Conservation (phyloP, 768 basidiomycete species). For the Trametes punicea region DNA sequence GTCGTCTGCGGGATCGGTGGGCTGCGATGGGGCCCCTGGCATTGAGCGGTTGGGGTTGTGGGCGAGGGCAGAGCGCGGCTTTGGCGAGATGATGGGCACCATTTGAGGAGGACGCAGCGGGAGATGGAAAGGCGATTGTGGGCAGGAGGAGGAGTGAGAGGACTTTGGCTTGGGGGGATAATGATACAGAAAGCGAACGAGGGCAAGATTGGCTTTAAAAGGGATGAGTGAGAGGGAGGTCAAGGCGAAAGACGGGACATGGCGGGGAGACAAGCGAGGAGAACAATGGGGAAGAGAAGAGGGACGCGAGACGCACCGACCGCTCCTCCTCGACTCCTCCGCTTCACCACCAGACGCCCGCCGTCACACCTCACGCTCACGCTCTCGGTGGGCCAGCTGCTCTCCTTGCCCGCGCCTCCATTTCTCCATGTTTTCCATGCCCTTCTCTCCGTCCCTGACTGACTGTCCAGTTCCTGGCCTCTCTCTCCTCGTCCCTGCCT, state of each 20-base stretch:
- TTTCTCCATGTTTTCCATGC: neutral
- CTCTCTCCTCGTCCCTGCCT: neutral
- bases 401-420: neutral
- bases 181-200: constrained; percentile 35
- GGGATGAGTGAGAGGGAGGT: constrained; percentile 20
- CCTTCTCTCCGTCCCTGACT: neutral
- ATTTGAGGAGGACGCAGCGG: constrained; percentile 24
- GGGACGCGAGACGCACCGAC: constrained; percentile 9
- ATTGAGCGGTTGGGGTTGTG: neutral
- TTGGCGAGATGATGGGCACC: constrained; percentile 43
- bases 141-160: constrained; percentile 4
- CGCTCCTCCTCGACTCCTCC: neutral
- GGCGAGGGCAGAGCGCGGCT: constrained; percentile 32
- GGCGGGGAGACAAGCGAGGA: constrained; percentile 15
- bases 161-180: constrained; percentile 19
- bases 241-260: constrained; percentile 23
- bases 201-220: constrained; percentile 30
- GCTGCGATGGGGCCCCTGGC: constrained; percentile 22
- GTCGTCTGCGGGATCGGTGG: constrained; percentile 27
- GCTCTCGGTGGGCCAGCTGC: too few species aligned
- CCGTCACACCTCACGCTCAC: constrained; percentile 6
- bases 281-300: constrained; percentile 23
- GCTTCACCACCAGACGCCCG: neutral
- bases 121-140: neutral
- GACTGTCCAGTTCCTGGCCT: neutral